Evolutionary conservation across 139 green algal genomes (phyloP).

Genomic region (Chlorella sp.): DNA sequence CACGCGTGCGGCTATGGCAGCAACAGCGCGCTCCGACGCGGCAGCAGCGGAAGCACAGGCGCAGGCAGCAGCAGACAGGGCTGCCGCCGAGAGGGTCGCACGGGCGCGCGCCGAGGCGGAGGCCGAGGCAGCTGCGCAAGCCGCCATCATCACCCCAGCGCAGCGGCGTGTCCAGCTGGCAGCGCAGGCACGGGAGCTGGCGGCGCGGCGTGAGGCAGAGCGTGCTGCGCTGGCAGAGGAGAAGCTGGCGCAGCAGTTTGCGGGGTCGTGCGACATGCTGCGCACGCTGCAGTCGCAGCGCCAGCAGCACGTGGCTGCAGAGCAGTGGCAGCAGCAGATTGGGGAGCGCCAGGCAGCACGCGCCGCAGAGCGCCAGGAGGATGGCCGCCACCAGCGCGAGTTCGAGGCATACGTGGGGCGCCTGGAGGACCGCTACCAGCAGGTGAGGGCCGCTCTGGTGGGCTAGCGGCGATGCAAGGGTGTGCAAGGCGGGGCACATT

Average conservation of each 20-base stretch:
- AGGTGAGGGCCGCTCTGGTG: neutral
- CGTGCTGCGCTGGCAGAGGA: constrained; percentile 25
- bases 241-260: constrained; percentile 47
- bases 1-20: neutral
- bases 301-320: neutral
- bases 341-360: neutral
- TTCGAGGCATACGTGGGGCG: constrained; percentile 23
- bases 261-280: constrained; percentile 41
- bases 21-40: neutral
- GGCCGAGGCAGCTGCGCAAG: neutral
- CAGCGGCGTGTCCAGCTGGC: constrained; percentile 40
- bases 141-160: constrained; percentile 10
- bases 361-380: constrained; percentile 15
- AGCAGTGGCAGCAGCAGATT: constrained; percentile 8
- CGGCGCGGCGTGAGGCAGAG: constrained; percentile 34
- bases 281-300: constrained; percentile 32
- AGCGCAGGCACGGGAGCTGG: constrained; percentile 32
- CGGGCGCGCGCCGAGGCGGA: neutral
- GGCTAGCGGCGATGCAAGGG: no score
- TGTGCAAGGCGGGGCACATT: no score
- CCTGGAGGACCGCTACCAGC: constrained; percentile 34
- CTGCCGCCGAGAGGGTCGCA: neutral
- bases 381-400: neutral
- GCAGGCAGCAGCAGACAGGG: neutral
- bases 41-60: neutral